These are phyloP conservation scores for Plenodomus biglobosus DNA, from an alignment of 2,329 filamentous ascomycete genomes.

Conservation along the genomic window DNA sequence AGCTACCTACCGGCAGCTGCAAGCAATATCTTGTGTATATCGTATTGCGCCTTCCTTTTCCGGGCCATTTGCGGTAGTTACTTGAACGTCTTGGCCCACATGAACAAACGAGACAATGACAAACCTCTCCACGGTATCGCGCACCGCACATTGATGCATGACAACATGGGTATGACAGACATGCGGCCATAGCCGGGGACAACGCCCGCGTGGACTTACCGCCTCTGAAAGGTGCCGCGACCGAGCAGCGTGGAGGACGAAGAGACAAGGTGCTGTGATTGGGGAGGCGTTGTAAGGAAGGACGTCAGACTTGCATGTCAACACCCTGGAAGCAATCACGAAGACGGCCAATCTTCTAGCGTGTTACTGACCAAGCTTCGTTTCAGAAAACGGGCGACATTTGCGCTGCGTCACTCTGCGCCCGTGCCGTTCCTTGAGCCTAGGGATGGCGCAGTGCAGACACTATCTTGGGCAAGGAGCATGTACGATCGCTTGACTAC, in stretches of 20 bases:
- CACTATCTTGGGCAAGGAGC: background rate
- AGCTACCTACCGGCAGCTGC: background rate
- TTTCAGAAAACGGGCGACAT: background rate
- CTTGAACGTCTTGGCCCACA: background rate
- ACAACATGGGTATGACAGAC: background rate
- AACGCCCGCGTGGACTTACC: background rate
- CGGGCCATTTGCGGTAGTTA: background rate
- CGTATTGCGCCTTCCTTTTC: background rate
- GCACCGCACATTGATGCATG: background rate
- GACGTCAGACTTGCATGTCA: background rate
- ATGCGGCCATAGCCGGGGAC: background rate
- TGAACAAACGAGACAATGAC: background rate
- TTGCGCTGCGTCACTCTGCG: slow-evolving; percentile 1
- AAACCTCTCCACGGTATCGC: background rate
- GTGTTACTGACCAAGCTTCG: slow-evolving; percentile 5
- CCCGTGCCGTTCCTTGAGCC: slow-evolving; percentile 3
- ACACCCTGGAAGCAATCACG: background rate
- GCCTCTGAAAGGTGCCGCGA: background rate
- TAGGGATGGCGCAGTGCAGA: background rate
- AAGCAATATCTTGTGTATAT: background rate
- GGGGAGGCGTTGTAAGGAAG: background rate
- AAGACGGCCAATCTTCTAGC: slow-evolving; percentile 13
- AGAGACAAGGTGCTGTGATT: background rate
- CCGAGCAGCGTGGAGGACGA: background rate
- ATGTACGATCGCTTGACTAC: background rate